Percentiles rank a stretch among this genome's conserved stretches.
phyloP scores from a whole-genome alignment of 768 basidiomycete genomes.

The Royoungia palumana region DNA sequence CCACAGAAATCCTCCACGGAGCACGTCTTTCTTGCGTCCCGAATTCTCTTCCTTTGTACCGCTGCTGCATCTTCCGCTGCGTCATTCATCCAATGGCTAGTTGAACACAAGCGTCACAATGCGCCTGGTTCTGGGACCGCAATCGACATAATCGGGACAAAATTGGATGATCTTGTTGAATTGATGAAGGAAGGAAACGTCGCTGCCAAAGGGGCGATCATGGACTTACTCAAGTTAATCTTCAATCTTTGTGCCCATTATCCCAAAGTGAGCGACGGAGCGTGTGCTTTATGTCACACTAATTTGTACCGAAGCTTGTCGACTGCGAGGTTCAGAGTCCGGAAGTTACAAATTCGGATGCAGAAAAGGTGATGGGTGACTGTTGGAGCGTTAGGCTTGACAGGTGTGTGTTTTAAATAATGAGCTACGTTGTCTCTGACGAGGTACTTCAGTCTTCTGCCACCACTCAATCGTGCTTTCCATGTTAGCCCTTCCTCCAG shows the following conservation, averaged over 20 bases:
- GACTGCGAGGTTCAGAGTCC: slow-evolving; percentile 43
- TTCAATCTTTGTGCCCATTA: slow-evolving; percentile 83
- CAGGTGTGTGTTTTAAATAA: slow-evolving; percentile 42
- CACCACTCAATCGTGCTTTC: slow-evolving; percentile 69
- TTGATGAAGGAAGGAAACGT: slow-evolving; percentile 45
- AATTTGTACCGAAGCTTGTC: slow-evolving; percentile 28
- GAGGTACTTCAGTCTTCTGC: slow-evolving; percentile 46
- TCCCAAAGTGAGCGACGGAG: slow-evolving; percentile 53
- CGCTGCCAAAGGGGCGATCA: slow-evolving; percentile 61
- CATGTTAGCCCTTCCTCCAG: slow-evolving; percentile 58
- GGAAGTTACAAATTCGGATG: slow-evolving; percentile 12
- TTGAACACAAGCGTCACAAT: slow-evolving; percentile 60
- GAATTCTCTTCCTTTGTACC: slow-evolving; percentile 74
- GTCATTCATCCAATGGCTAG: slow-evolving; percentile 49
- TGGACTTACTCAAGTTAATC: slow-evolving; percentile 78
- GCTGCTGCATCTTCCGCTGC: slow-evolving; percentile 47
- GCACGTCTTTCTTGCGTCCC: slow-evolving; percentile 68
- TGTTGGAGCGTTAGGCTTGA: slow-evolving; percentile 74
- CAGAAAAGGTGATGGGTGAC: slow-evolving; percentile 60
- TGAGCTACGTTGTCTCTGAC: background rate
- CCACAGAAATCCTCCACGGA: slow-evolving; percentile 61
- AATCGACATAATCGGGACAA: slow-evolving; percentile 56
- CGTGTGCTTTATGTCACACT: background rate
- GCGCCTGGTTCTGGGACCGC: slow-evolving; percentile 40
- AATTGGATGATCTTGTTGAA: slow-evolving; percentile 55